Evolutionary conservation across 2,329 filamentous ascomycete species (phyloP).

Genomic region (Drechslerella coelobrocha): DNA sequence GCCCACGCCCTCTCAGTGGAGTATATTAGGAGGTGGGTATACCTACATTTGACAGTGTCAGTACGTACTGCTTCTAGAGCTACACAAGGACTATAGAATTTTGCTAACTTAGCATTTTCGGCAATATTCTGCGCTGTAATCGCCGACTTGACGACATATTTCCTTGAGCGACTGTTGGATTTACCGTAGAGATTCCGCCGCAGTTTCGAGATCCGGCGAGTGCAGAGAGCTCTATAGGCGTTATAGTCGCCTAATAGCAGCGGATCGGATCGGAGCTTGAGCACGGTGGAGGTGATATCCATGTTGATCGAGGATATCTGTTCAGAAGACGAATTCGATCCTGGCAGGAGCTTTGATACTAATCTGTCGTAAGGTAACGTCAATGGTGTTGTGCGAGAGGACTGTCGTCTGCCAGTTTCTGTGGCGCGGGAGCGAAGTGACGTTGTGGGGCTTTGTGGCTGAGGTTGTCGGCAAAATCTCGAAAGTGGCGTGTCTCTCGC

Average conservation of each 20-base stretch:
- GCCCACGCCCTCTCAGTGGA: constrained; percentile 92
- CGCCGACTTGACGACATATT: constrained; percentile 74
- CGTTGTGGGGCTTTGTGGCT: constrained; percentile 31
- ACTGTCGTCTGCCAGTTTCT: constrained; percentile 11
- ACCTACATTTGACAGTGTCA: constrained; percentile 63
- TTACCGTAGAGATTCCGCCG: constrained; percentile 84
- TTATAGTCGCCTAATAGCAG: constrained; percentile 88
- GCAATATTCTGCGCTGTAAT: constrained; percentile 78
- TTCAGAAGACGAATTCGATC: background rate
- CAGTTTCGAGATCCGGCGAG: constrained; percentile 79
- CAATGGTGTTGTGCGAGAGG: constrained; percentile 7
- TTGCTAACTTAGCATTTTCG: constrained; percentile 74
- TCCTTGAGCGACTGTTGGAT: constrained; percentile 78
- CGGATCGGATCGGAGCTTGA: constrained; percentile 79
- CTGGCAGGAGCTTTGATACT: background rate
- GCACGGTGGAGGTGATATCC: constrained; percentile 88
- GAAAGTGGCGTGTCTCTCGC: constrained; percentile 47
- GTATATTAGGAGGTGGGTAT: constrained; percentile 78
- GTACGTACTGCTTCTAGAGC: background rate
- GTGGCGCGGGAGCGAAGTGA: constrained; percentile 7
- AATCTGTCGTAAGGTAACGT: background rate
- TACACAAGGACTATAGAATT: background rate
- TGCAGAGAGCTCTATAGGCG: constrained; percentile 79
- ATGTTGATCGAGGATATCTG: constrained; percentile 62
- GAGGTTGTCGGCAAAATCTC: constrained; percentile 37